Evolutionary conservation across 2,329 filamentous ascomycete genomes (phyloP).

Genomic region (Penicillium sp.): DNA sequence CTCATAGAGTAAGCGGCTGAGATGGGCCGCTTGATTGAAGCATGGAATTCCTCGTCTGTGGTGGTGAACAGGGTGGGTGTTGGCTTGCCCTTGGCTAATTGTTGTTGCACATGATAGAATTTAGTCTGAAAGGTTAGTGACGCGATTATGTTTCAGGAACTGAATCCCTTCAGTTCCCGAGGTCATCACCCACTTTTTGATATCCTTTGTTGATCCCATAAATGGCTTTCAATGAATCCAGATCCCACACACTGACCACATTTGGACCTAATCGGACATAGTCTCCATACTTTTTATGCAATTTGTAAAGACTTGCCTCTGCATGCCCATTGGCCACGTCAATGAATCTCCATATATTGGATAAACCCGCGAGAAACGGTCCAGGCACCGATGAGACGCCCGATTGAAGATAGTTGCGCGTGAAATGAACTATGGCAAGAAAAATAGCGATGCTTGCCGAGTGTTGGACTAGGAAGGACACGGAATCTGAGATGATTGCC

Average conservation of each 20-base stretch:
- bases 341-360: conserved; percentile 18
- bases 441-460: neutral
- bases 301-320: conserved; percentile 11
- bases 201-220: conserved; percentile 23
- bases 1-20: conserved; percentile 44
- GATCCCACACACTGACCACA: conserved; percentile 21
- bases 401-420: neutral
- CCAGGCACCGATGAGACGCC: conserved; percentile 3
- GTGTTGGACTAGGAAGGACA: neutral
- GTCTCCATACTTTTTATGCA: conserved; percentile 21
- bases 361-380: conserved; percentile 13
- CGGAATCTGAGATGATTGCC: neutral
- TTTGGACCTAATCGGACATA: conserved; percentile 23
- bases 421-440: neutral
- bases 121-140: neutral
- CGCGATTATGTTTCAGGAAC: neutral
- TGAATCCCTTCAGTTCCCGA: no score
- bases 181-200: conserved; percentile 5
- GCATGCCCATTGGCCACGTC: conserved; percentile 17
- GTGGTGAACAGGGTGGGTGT: conserved; percentile 22
- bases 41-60: conserved; percentile 39
- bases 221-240: conserved; percentile 20
- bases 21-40: conserved; percentile 40
- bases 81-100: conserved; percentile 19
- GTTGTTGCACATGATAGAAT: conserved; percentile 23